These are phyloP conservation scores for Coffea eugenioides DNA, from an alignment of 257 asterid genomes.

Conservation along the genomic window DNA sequence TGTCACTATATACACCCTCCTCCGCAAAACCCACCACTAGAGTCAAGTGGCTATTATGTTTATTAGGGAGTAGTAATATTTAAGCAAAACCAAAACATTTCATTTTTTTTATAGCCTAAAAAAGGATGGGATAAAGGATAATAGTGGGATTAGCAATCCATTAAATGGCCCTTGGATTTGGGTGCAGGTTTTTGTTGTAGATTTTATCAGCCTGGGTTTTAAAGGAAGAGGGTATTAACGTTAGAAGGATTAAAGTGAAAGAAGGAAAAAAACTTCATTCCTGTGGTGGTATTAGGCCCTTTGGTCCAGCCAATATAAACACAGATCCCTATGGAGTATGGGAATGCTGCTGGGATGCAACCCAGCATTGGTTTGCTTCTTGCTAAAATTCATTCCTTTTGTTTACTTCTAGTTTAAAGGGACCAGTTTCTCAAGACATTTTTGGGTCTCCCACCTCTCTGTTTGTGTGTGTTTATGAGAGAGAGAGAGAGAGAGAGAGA, in stretches of 20 bases:
- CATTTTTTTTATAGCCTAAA: no score
- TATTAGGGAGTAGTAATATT: neutral
- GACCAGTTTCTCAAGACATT: conserved; percentile 21
- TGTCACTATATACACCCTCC: no score
- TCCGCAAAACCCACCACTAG: conserved; percentile 30
- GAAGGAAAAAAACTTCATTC: neutral
- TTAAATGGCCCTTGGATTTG: neutral
- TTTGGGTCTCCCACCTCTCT: neutral
- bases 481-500: conserved; percentile 11
- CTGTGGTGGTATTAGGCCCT: no score
- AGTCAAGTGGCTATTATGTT: conserved; percentile 15
- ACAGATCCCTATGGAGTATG: conserved; percentile 72
- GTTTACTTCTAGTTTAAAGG: conserved; percentile 47
- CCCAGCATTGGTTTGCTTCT: conserved; percentile 56
- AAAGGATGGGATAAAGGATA: neutral
- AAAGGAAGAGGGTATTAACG: neutral
- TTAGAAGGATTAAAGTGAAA: neutral
- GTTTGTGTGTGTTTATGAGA: neutral
- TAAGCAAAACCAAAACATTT: neutral
- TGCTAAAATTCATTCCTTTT: conserved; percentile 69
- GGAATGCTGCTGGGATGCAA: conserved; percentile 53
- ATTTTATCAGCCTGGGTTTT: conserved; percentile 19
- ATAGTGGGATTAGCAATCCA: neutral
- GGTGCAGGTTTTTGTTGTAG: neutral
- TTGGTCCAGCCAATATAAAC: conserved; percentile 21